Evolutionary conservation across 2,329 filamentous ascomycete species (phyloP).

Genomic region (Lecanicillium sp.): DNA sequence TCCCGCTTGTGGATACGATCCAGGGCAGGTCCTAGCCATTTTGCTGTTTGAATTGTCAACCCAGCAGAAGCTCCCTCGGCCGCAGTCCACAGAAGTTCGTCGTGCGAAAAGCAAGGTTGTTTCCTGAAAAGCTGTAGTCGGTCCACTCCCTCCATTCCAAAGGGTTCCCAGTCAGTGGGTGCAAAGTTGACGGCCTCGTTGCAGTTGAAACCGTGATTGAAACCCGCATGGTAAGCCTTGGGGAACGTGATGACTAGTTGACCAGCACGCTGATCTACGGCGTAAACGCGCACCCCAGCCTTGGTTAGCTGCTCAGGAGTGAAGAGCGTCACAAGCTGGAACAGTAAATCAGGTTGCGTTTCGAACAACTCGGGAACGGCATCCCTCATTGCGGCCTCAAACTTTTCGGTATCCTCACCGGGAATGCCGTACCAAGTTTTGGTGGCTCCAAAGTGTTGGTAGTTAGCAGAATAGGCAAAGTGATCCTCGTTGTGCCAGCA

Average conservation of each 20-base stretch:
- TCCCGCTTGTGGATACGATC: conserved; percentile 72
- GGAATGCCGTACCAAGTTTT: conserved; percentile 99
- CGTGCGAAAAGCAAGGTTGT: conserved; percentile 94
- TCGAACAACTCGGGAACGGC: conserved; percentile 95
- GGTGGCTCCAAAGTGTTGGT: conserved; percentile 94
- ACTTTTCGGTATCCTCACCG: conserved; percentile 85
- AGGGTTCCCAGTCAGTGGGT: conserved; percentile 89
- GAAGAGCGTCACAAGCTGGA: conserved; percentile 92
- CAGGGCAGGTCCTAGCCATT: conserved; percentile 87
- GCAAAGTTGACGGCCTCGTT: conserved; percentile 99
- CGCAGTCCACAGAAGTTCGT: conserved; percentile 87
- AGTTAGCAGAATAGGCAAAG: conserved; percentile 95
- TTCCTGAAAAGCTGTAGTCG: conserved; percentile 79
- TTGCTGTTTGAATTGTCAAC: conserved; percentile 76
- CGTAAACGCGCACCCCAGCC: conserved; percentile 86
- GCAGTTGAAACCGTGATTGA: conserved; percentile 98
- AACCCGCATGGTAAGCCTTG: conserved; percentile 93
- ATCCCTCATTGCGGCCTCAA: conserved; percentile 89
- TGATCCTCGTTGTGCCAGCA: conserved; percentile 99
- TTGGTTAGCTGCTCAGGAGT: conserved; percentile 90
- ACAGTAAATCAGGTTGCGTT: conserved; percentile 90
- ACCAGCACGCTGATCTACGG: conserved; percentile 89
- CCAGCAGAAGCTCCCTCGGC: conserved; percentile 65
- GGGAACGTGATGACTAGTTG: conserved; percentile 97
- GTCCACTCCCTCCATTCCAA: conserved; percentile 77